Conservation (phyloP, 306 rosid genomes). For the Prunus kanzakura region DNA sequence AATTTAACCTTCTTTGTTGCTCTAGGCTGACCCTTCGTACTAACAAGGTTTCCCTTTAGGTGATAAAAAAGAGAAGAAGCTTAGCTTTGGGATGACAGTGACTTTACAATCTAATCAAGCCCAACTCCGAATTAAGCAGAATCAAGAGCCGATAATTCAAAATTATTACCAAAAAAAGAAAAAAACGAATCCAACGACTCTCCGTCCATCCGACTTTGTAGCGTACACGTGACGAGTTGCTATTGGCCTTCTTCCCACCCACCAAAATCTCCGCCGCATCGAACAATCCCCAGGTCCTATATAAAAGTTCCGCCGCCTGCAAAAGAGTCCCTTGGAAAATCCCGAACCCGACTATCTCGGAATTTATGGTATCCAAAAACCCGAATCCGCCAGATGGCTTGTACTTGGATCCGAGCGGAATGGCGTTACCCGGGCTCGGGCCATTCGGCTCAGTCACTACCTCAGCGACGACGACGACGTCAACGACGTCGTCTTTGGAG, state of each 20-base stretch:
- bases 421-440: slow-evolving; percentile 58
- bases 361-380: slow-evolving; percentile 62
- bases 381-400: slow-evolving; percentile 63
- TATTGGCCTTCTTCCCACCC: background rate
- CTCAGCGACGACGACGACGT: slow-evolving; percentile 26
- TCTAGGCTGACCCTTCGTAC: too few species aligned
- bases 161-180: background rate
- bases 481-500: slow-evolving; percentile 45
- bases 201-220: background rate
- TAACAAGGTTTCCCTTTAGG: too few species aligned
- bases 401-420: slow-evolving; percentile 55
- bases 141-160: background rate
- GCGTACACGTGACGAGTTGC: background rate
- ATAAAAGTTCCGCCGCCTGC: background rate
- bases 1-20: too few species aligned
- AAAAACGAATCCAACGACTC: background rate
- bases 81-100: background rate
- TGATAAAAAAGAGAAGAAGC: too few species aligned
- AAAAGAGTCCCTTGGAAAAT: background rate
- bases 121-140: background rate
- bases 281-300: background rate
- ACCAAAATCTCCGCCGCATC: background rate
- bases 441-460: slow-evolving; percentile 42
- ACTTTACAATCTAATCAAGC: background rate
- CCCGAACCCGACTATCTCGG: background rate